Evolutionary conservation across 2,329 filamentous ascomycete genomes (phyloP).

Genomic region (Lasiodiplodia hormozganensis): DNA sequence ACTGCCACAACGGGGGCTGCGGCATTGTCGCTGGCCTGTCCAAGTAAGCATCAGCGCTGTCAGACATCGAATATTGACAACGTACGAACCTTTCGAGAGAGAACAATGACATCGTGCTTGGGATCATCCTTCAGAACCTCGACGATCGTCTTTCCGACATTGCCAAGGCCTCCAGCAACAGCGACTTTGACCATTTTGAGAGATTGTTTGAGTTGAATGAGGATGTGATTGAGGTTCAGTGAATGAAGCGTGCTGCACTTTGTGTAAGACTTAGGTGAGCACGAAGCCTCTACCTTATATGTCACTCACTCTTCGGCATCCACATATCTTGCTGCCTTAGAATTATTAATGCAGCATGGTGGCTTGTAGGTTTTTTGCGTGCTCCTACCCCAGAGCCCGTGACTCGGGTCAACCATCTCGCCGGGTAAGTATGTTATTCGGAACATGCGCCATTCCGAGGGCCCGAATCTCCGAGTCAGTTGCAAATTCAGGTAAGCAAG

Average conservation of each 20-base stretch:
- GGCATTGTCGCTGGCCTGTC: background rate
- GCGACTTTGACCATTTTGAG: constrained; percentile 51
- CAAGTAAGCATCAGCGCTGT: background rate
- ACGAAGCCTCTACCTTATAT: background rate
- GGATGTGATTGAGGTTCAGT: background rate
- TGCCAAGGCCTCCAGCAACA: constrained; percentile 56
- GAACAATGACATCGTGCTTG: constrained; percentile 50
- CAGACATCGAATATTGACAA: background rate
- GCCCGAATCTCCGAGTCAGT: background rate
- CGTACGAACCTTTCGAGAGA: constrained; percentile 49
- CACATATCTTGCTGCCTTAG: background rate
- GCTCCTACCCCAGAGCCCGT: background rate
- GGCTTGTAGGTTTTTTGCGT: background rate
- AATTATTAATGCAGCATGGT: background rate
- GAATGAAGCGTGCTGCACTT: background rate
- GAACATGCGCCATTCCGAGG: background rate
- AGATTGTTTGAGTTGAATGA: background rate
- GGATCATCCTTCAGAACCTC: constrained; percentile 48
- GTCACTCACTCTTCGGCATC: background rate
- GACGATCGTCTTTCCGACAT: constrained; percentile 55
- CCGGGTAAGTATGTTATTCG: background rate
- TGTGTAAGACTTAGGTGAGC: background rate
- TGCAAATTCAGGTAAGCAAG: background rate
- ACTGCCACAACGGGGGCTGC: constrained; percentile 31
- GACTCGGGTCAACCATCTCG: background rate